Evolutionary conservation across 2,329 filamentous ascomycete genomes (phyloP), one percentile per base, ranked within the genome.

Genomic region (Beauveria caledonica): DNA sequence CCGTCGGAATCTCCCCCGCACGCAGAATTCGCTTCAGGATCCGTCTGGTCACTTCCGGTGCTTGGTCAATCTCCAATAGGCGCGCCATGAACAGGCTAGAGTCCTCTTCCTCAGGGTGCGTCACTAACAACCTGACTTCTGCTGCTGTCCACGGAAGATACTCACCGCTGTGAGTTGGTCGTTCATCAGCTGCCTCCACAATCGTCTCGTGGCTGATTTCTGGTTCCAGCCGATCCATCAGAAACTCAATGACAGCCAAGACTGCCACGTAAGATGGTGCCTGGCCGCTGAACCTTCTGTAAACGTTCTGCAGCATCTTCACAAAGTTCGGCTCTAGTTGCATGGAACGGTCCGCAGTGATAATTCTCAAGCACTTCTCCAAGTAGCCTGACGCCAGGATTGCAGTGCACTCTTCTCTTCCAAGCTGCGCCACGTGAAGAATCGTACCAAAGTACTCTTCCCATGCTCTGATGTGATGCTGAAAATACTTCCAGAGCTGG

Each of bases 371-470:
- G 29, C 83, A 77, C 63, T 78, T 84, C 45, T 75, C 68, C 21
- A 92, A 74, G 65, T 85, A 89, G 25, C 83, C 80, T 36, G 79
- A 76, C 11, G 84, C 80, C 25, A 92, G 76, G 25, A 92, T 76
- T 6, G 80, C 68, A 2, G 77, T 75, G 21, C 81, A 77, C 69
- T 90, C 86, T 5, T 77, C 70, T 3, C 76, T 72, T 1, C 88
- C 87, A 59, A 90, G 72, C 50, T 76, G 77, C 15, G 85, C 84
- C 68, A 92, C 87, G n/a, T 76, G 76, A n/a, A 81, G 69, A 63
- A 92, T 77, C n/a, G 88, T 79, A 13, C 82, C 81, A 68, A 93
- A 93, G 61, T 87, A 87, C 67, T 93, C 89, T 46, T 86, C 83
- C 90, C 90, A 94, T 3, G 88, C 82, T 60, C 86, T 82, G 29